Percentiles rank a stretch among this genome's conserved stretches.
phyloP scores from a whole-genome alignment of 768 basidiomycete genomes.

The Coprinopsis sp. region DNA sequence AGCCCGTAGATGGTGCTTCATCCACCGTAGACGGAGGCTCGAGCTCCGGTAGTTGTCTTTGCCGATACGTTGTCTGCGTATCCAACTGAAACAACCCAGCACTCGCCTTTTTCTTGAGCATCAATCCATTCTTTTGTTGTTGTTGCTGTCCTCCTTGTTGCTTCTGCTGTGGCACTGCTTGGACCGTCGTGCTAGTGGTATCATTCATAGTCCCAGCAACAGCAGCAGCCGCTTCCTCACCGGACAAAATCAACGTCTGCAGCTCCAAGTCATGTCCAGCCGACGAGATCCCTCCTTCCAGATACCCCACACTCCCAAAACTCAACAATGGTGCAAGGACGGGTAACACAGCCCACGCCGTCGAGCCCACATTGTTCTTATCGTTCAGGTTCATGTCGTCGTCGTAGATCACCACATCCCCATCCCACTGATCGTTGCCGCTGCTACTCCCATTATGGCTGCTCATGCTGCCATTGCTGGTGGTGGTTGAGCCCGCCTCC shows the following conservation, averaged over 20 bases:
- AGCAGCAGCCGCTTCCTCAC: slow-evolving; percentile 12
- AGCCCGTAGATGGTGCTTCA: slow-evolving; percentile 24
- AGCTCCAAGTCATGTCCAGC: slow-evolving; percentile 58
- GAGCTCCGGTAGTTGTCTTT: slow-evolving; percentile 52
- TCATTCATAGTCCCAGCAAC: too few relatives aligned
- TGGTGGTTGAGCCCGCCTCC: slow-evolving; percentile 13
- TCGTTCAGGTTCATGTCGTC: slow-evolving; percentile 73
- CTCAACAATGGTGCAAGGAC: slow-evolving; percentile 56
- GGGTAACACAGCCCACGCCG: slow-evolving; percentile 68
- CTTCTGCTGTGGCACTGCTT: neutral
- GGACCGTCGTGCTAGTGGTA: slow-evolving; percentile 2
- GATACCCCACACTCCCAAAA: slow-evolving; percentile 57
- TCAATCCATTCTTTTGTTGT: slow-evolving; percentile 25
- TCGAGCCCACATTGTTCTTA: slow-evolving; percentile 46
- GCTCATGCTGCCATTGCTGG: too few relatives aligned
- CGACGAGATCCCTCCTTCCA: slow-evolving; percentile 65
- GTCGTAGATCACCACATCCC: slow-evolving; percentile 71
- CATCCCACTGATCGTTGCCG: slow-evolving; percentile 55
- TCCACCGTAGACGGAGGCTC: slow-evolving; percentile 41
- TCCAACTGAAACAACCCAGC: slow-evolving; percentile 68
- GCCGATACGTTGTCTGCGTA: slow-evolving; percentile 48
- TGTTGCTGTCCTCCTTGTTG: slow-evolving; percentile 13
- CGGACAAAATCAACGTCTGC: slow-evolving; percentile 45
- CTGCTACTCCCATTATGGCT: slow-evolving; percentile 2
- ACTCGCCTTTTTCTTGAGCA: slow-evolving; percentile 19